Conservation (phyloP, 73 alveolate species). For the Stentor coeruleus region DNA sequence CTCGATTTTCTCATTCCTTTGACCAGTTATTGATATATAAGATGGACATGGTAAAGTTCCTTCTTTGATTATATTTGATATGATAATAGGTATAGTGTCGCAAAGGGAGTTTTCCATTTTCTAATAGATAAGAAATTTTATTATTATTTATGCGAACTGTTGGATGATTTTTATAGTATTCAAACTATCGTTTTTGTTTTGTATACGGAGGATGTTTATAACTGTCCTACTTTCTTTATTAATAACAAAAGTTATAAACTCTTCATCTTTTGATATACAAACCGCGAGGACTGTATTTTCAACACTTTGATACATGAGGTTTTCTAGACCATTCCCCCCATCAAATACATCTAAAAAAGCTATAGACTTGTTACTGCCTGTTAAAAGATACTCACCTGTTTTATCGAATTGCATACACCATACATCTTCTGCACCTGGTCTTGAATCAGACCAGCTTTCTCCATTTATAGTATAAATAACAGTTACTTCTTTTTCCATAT, state of each 20-base stretch:
- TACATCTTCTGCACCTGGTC: constrained; percentile 3
- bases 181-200: not conserved
- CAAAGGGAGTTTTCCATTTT: constrained; percentile 3
- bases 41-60: not conserved
- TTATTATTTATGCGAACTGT: not conserved
- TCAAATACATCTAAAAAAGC: constrained; percentile 4
- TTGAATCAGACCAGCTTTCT: not conserved
- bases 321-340: not conserved
- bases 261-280: constrained; percentile 5
- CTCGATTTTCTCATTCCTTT: not conserved
- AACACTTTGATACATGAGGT: not conserved
- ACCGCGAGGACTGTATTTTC: not conserved
- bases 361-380: constrained; percentile 2
- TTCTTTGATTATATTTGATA: not conserved
- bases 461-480: not conserved
- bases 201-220: no score
- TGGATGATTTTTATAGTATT: not conserved
- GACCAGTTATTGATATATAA: not conserved
- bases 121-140: not conserved
- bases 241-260: not conserved
- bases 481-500: not conserved
- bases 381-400: constrained; percentile 1
- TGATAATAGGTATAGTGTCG: not conserved
- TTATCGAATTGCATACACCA: not conserved
- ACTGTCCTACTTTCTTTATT: constrained; percentile 7